phyloP scores from a whole-genome alignment of 2,329 filamentous ascomycete genomes.

The Epicoccum nigrum region DNA sequence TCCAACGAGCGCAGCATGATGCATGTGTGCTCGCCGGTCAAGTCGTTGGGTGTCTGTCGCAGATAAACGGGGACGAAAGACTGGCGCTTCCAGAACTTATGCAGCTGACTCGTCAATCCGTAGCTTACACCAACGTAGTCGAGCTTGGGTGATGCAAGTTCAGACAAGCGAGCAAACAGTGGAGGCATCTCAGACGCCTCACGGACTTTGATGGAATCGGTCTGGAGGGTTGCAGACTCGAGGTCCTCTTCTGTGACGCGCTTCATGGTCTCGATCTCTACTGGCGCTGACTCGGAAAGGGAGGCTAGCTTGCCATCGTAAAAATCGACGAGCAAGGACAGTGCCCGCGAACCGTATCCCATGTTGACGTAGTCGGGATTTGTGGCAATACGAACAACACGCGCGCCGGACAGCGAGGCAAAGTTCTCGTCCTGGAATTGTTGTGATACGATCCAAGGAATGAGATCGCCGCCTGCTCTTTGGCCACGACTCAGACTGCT shows the following conservation, averaged over 20 bases:
- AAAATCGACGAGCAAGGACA: slow-evolving; percentile 87
- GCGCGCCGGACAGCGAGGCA: slow-evolving; percentile 87
- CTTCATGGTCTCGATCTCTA: slow-evolving; percentile 66
- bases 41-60: slow-evolving; percentile 91
- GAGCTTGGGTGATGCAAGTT: slow-evolving; percentile 77
- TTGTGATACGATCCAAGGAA: slow-evolving; percentile 96
- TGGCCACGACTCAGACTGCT: slow-evolving; percentile 89
- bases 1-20: slow-evolving; percentile 89
- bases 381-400: slow-evolving; percentile 92
- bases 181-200: slow-evolving; percentile 93
- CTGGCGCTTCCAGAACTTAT: slow-evolving; percentile 96
- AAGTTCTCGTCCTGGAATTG: slow-evolving; percentile 99
- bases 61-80: slow-evolving; percentile 90
- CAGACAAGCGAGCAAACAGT: slow-evolving; percentile 84
- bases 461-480: slow-evolving; percentile 87
- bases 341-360: slow-evolving; percentile 90
- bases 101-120: slow-evolving; percentile 82
- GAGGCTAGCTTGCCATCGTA: slow-evolving; percentile 92
- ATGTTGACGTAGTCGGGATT: slow-evolving; percentile 91
- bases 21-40: slow-evolving; percentile 96
- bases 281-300: slow-evolving; percentile 73
- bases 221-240: slow-evolving; percentile 73
- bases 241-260: slow-evolving; percentile 84
- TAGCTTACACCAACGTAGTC: slow-evolving; percentile 97
- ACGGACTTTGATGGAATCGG: slow-evolving; percentile 87